A percentile compares a stretch with the other conserved stretches of the same genome.
phyloP scores from a whole-genome alignment of 2,329 filamentous ascomycete species.

The Claviceps fusiformis region DNA sequence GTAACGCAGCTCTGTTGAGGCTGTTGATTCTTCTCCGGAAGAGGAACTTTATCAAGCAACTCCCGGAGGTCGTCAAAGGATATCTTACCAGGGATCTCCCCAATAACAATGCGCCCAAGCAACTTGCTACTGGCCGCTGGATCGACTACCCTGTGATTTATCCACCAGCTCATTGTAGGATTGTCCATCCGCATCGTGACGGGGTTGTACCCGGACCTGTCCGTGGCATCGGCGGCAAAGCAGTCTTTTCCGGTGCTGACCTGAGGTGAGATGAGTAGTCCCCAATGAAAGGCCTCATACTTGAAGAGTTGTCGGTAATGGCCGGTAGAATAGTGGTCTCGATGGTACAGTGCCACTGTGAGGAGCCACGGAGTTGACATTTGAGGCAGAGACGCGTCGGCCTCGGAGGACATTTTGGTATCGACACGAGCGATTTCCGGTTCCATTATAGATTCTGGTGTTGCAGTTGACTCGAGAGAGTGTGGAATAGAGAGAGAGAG shows the following conservation, averaged over 20 bases:
- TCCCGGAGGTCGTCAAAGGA: conserved; percentile 10
- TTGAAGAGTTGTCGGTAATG: conserved; percentile 12
- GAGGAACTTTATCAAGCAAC: conserved; percentile 12
- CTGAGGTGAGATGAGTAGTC: conserved; percentile 14
- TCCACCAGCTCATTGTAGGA: conserved; percentile 20
- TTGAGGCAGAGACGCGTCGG: neutral
- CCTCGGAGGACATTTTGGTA: neutral
- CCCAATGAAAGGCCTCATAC: conserved; percentile 20
- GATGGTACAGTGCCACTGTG: conserved; percentile 15
- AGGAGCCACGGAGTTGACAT: conserved; percentile 8
- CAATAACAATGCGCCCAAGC: conserved; percentile 16
- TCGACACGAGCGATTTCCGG: neutral
- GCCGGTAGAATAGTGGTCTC: conserved; percentile 15
- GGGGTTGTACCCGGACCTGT: conserved; percentile 16
- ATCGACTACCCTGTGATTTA: conserved; percentile 10
- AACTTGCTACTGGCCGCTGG: conserved; percentile 12
- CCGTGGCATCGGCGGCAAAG: conserved; percentile 17
- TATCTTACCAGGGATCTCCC: conserved; percentile 9
- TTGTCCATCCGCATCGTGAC: conserved; percentile 18
- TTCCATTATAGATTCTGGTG: no score
- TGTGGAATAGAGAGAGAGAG: no score
- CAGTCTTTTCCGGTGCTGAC: conserved; percentile 7
- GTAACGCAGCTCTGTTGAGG: conserved; percentile 23
- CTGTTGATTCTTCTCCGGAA: conserved; percentile 18
- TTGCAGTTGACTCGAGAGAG: no score